Conservation (phyloP, 805 yeast genomes). For the Yarrowia sp. region DNA sequence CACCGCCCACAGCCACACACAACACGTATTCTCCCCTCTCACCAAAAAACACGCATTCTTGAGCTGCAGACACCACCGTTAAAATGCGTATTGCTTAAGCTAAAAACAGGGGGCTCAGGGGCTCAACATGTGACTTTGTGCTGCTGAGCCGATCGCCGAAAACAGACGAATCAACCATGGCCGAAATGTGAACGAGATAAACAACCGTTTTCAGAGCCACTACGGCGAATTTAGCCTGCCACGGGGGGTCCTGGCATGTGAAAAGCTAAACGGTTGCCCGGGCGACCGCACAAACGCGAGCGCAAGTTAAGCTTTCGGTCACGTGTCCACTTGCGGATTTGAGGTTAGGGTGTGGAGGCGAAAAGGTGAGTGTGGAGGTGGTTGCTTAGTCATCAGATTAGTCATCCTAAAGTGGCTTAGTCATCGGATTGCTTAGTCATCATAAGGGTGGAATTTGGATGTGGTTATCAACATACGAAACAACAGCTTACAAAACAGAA, state of each 20-base stretch:
- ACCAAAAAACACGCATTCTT: conserved; percentile 24
- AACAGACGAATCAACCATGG: neutral
- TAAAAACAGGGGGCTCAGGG: conserved; percentile 37
- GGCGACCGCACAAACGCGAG: conserved; percentile 1
- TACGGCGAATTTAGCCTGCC: neutral
- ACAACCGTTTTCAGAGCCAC: neutral
- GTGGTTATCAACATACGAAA: too few species aligned
- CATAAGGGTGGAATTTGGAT: neutral
- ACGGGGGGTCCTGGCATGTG: neutral
- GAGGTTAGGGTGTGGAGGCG: neutral
- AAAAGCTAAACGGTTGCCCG: conserved; percentile 18
- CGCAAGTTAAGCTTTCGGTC: neutral
- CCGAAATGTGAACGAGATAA: neutral
- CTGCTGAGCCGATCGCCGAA: conserved; percentile 33
- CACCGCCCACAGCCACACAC: too few species aligned
- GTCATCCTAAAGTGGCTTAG: neutral
- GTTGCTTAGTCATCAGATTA: neutral
- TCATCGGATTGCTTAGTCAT: neutral
- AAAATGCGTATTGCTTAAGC: conserved; percentile 22
- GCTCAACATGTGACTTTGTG: conserved; percentile 29
- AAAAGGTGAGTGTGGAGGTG: neutral
- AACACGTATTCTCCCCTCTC: too few species aligned
- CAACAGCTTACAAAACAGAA: too few species aligned
- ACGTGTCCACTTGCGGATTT: neutral
- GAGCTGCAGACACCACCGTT: conserved; percentile 25